Evolutionary conservation across 257 asterid species (phyloP), one percentile per base, ranked within the genome.

Genomic region (Ajuga chamaepitys): DNA sequence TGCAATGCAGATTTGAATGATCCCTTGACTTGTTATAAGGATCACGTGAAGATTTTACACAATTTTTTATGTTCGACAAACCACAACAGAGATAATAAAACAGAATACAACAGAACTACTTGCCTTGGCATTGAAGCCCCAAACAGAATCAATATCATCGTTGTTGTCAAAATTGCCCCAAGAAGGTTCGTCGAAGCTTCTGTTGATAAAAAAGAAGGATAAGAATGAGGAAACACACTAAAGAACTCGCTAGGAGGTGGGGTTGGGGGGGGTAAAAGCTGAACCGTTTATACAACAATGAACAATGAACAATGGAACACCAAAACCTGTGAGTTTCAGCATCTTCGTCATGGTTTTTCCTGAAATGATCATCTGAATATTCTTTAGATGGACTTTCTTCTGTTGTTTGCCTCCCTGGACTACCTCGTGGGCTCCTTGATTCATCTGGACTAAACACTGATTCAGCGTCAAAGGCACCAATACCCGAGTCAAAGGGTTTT

Each of bases 61-160:
- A 24, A 14, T 54, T 37, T 24, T 20, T 13, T 21, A 18, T 30
- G 45, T 35, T 24, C 22, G 58, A 54, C 18, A 58, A 16, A 62
- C 62, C n/a, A n/a, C n/a, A n/a, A n/a, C n/a, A n/a, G n/a, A n/a
- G n/a, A 37, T 21, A 42, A 71, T 56, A 57, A 45, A 72, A 40
- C 56, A 64, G 44, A 58, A 35, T 50, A 56, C 47, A 41, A 41
- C 24, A 58, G 58, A 63, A 60, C 67, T 44, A 63, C 92, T 72
- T 77, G 82, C 97, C 95, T 94, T 94, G 26, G 89, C 68, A 73
- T 75, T 77, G 81, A 94, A 90, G 79, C 97, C 99, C 99, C 99
- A 94, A 20, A 90, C 97, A 21, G 99, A 94, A 78, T 94, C 97
- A 44, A 88, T 71, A 77, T 90, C 97, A 69, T 94, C 96, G 41